Conservation (phyloP, 768 basidiomycete genomes). For the Leccinum longicurvipes region DNA sequence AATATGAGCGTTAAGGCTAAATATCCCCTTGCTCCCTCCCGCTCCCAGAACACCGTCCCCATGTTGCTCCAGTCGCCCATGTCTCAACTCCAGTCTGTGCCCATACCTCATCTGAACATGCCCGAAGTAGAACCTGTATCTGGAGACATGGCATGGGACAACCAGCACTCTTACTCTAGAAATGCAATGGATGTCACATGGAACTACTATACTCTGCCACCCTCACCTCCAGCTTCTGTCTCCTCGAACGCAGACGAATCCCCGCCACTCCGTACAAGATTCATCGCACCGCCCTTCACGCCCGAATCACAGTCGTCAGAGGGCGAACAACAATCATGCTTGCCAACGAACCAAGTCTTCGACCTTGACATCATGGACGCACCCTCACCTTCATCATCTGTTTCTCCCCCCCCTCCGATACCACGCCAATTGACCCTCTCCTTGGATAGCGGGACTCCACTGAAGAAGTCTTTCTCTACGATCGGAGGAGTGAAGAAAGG, state of each 20-base stretch:
- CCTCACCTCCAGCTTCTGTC: conserved; percentile 48
- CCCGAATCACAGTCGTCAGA: conserved; percentile 43
- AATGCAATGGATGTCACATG: conserved; percentile 40
- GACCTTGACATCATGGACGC: conserved; percentile 40
- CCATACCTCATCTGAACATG: conserved; percentile 59
- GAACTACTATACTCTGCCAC: conserved; percentile 48
- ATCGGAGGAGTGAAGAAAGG: conserved; percentile 44
- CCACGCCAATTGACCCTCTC: conserved; percentile 35
- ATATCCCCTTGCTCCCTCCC: conserved; percentile 19
- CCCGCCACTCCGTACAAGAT: conserved; percentile 40
- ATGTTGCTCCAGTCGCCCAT: conserved; percentile 13
- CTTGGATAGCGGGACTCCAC: conserved; percentile 28
- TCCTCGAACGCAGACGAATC: conserved; percentile 44
- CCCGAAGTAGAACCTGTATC: conserved; percentile 56
- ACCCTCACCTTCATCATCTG: conserved; percentile 34
- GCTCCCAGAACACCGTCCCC: conserved; percentile 6
- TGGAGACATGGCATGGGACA: conserved; percentile 48
- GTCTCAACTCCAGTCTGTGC: conserved; percentile 32
- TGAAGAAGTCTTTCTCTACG: conserved; percentile 44
- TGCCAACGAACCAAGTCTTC: conserved; percentile 73
- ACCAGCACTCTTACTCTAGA: conserved; percentile 35
- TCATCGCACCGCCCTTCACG: conserved; percentile 51
- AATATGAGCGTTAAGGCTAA: conserved; percentile 18
- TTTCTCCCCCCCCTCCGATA: conserved; percentile 29
- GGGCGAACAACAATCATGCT: conserved; percentile 49